These are phyloP conservation scores for Umbelopsis sp. DNA, from an alignment of 192 early-diverging fungal species.

Conservation along the genomic window DNA sequence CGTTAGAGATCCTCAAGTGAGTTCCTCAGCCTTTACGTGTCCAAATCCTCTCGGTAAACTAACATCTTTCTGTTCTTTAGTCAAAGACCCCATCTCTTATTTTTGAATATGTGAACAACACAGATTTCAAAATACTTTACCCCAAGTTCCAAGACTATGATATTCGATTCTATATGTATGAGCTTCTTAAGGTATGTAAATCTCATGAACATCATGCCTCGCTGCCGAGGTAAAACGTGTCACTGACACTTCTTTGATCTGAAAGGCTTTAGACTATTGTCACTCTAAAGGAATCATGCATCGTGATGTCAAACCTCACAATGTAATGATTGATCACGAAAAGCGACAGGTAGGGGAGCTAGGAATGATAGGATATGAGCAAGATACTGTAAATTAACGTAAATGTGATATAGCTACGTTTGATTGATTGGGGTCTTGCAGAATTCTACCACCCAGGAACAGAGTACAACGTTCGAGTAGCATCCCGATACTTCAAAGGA, in stretches of 20 bases:
- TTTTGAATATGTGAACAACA: slow-evolving; percentile 97
- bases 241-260: not conserved
- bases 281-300: slow-evolving; percentile 99
- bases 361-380: not conserved
- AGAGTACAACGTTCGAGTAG: slow-evolving; percentile 98
- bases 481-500: slow-evolving; percentile 98
- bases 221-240: not conserved
- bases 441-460: slow-evolving; percentile 99
- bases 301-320: slow-evolving; percentile 99
- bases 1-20: slow-evolving; percentile 90
- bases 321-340: slow-evolving; percentile 99
- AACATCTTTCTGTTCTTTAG: slow-evolving; percentile 39
- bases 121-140: slow-evolving; percentile 96
- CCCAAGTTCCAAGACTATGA: slow-evolving; percentile 94
- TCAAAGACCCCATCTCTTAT: slow-evolving; percentile 96
- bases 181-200: slow-evolving; percentile 81
- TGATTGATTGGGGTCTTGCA: slow-evolving; percentile 99
- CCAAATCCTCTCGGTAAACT: not conserved
- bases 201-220: too few relatives aligned
- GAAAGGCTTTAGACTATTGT: slow-evolving; percentile 92
- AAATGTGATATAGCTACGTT: slow-evolving; percentile 64
- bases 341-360: slow-evolving; percentile 65
- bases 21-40: not conserved
- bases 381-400: not conserved
- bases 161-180: slow-evolving; percentile 95